phyloP scores from a whole-genome alignment of 139 green algal genomes.

The Coelastrella sp. region DNA sequence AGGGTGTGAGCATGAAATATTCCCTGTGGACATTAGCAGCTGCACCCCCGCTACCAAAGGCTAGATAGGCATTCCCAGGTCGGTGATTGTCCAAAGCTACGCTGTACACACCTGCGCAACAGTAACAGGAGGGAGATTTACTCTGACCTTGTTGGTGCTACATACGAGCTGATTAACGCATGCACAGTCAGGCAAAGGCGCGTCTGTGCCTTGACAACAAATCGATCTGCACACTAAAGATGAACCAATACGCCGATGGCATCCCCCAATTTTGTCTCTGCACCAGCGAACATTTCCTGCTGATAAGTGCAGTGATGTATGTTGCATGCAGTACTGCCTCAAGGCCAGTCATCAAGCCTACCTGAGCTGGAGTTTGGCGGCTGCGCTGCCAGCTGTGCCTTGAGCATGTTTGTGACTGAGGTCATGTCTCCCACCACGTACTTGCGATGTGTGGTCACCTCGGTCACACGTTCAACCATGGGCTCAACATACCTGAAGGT shows the following conservation, averaged over 20 bases:
- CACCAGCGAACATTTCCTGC: no score
- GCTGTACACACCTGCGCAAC: background rate
- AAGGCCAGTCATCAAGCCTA: background rate
- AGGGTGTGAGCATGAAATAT: slow-evolving; percentile 63
- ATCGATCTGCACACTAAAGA: background rate
- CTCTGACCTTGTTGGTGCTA: no score
- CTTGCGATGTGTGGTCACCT: slow-evolving; percentile 68
- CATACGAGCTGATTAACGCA: no score
- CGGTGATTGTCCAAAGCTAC: slow-evolving; percentile 5
- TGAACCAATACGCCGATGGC: no score
- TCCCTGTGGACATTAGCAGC: slow-evolving; percentile 49
- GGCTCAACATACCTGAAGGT: slow-evolving; percentile 69
- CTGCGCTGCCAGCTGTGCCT: slow-evolving; percentile 30
- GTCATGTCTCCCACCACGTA: slow-evolving; percentile 47
- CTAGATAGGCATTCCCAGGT: slow-evolving; percentile 27
- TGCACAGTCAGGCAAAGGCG: no score
- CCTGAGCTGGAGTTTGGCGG: background rate
- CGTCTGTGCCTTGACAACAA: no score
- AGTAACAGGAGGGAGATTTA: background rate
- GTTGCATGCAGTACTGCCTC: no score
- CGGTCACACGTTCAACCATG: slow-evolving; percentile 47
- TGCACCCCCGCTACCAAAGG: background rate
- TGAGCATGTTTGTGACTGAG: slow-evolving; percentile 44
- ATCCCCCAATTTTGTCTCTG: no score
- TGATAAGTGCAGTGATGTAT: background rate